Base-by-base conservation (phyloP, 2,329 filamentous ascomycete genomes). In the Alternaria rosae region DNA sequence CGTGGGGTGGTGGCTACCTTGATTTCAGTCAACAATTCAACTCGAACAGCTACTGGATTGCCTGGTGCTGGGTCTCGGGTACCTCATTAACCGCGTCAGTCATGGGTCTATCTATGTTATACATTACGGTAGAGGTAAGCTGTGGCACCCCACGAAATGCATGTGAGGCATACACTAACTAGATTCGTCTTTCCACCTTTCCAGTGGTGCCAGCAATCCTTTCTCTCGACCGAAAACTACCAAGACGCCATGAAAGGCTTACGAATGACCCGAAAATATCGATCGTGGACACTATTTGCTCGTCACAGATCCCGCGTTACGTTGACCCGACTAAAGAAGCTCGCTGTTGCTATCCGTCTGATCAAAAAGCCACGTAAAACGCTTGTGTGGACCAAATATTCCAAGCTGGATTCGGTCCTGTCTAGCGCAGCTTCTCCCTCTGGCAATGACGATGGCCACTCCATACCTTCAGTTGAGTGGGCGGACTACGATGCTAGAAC, bases 1-100 rank as follows among this genome's bases (percentile, higher is more conserved):
- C 67, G 1, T 64, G 69, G 2, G 70, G 60, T 5, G 78, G 79
- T n/a, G 81, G 82, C 12, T 84, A 83, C 54, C 73, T 83, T 30
- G 80, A 83, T 52, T 77, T 78, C 41, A 61, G 45, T 7, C 62
- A 73, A 10, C 69, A 71, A 23, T 71, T 76, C 41, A 73, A 73
- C 2, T 76, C 77, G 6, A 78, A 76, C 30, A 70, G 64, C 15
- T 43, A 51, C 2, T 72, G 71, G 64, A 73, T 79, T 0, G 17
- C 59, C 0, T 64, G 53, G 4, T 79, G 76, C 55, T 81, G 79
- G 79, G 65, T 65, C 0, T 54, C 69, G 4, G 79, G 77, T 1
- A 77, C 78, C 0, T 58, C 70, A 1, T n/a, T 79, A 1, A 72
- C 77, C 1, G 70, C 65, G 2, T 53, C 64, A 0, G 68, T 77